A percentile compares a stretch with the other conserved stretches of the same genome.
Evolutionary conservation across 2,329 filamentous ascomycete species (phyloP).

Genomic region (Penicillium sp.): DNA sequence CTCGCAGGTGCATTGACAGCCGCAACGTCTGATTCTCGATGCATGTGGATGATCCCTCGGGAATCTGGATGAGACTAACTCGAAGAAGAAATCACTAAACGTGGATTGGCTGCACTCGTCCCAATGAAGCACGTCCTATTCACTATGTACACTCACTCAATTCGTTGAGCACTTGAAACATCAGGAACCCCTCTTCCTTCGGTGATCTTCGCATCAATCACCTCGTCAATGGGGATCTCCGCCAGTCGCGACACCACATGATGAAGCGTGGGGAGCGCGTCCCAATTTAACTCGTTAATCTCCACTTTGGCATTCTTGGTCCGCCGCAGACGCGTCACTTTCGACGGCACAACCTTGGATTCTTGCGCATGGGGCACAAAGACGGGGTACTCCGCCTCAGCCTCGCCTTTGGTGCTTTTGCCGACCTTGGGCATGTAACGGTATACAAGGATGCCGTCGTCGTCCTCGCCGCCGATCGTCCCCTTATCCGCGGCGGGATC

Average conservation of each 20-base stretch:
- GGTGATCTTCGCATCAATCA: conserved; percentile 58
- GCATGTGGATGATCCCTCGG: not conserved
- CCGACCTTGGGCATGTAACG: conserved; percentile 60
- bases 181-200: conserved; percentile 54
- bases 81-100: not conserved
- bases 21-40: not conserved
- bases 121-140: conserved; percentile 1
- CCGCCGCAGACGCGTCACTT: conserved; percentile 21
- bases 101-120: conserved; percentile 6
- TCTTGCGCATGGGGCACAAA: conserved; percentile 38
- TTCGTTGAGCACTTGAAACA: conserved; percentile 30
- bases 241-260: conserved; percentile 55
- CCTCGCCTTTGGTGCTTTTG: conserved; percentile 46
- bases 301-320: conserved; percentile 47
- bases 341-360: conserved; percentile 30
- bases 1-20: not conserved
- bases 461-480: conserved; percentile 26
- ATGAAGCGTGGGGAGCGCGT: conserved; percentile 61
- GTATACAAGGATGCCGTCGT: conserved; percentile 56
- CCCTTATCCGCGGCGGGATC: conserved; percentile 20
- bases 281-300: conserved; percentile 55
- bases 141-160: conserved; percentile 9
- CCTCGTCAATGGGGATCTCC: conserved; percentile 58
- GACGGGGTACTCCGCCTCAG: conserved; percentile 58
- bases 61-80: not conserved